These are phyloP conservation scores for Mortierella hygrophila DNA, from an alignment of 192 early-diverging fungal genomes.

Conservation along the genomic window DNA sequence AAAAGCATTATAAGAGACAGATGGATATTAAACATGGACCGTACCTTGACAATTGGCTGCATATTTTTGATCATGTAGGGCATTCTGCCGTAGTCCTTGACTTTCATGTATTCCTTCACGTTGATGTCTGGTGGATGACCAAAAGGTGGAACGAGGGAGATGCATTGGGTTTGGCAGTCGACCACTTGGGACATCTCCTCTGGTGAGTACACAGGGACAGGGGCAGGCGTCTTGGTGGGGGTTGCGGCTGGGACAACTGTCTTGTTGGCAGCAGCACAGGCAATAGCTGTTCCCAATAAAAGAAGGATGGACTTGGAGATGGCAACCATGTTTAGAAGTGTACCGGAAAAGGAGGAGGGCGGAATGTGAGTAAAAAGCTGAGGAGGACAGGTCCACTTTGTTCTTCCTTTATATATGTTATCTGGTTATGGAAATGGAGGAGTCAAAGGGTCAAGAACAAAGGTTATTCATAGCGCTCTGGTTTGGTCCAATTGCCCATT, in stretches of 20 bases:
- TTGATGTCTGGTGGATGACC: conserved; percentile 19
- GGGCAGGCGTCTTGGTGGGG: conserved; percentile 1
- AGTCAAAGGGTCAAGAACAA: too few relatives aligned
- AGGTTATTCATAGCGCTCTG: too few relatives aligned
- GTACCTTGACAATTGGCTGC: conserved; percentile 31
- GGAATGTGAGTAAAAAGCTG: background rate
- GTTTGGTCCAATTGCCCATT: too few relatives aligned
- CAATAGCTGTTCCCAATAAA: conserved; percentile 29
- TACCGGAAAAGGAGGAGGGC: background rate
- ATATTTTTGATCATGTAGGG: conserved; percentile 41
- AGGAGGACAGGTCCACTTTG: background rate
- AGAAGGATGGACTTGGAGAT: conserved; percentile 28
- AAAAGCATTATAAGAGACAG: conserved; percentile 3
- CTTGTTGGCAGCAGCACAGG: conserved; percentile 32
- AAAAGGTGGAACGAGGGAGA: conserved; percentile 19
- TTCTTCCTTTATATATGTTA: conserved; percentile 13
- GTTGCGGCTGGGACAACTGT: conserved; percentile 3
- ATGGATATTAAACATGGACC: background rate
- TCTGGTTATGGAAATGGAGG: background rate
- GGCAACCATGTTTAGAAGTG: conserved; percentile 38
- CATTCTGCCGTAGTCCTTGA: conserved; percentile 33
- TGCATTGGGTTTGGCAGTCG: conserved; percentile 49
- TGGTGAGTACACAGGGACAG: background rate
- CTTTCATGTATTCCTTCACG: conserved; percentile 19
- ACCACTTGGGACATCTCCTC: conserved; percentile 35